Evolutionary conservation across 1,284 basidiomycete species (phyloP), one percentile per base, ranked within the genome.

Genomic region (Apiotrichum laibachii): DNA sequence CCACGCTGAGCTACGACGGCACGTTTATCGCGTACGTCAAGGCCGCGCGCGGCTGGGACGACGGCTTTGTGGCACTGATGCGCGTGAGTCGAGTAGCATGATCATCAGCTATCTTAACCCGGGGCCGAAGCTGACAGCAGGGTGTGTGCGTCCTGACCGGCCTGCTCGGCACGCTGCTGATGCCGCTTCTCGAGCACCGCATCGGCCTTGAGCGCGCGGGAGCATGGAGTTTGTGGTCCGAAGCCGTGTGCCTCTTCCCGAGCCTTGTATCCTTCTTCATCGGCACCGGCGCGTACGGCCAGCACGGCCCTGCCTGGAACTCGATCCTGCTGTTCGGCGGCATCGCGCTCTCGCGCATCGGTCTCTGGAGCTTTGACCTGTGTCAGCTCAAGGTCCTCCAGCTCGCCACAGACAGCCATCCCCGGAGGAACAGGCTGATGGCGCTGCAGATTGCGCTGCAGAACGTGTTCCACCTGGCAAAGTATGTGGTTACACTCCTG

Each of bases 361-460:
- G 76, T 33, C 67, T 83, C 12, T 83, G 80, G 80, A 72, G 75
- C 0, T 82, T 82, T 56, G 82, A 83, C 57, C 56, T 82, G 0
- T 71, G 73, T 34, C 70, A 78, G 66, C 67, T 79, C 31, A 79
- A 80, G 57, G 71, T 75, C 50, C 63, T 81, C 0, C 79, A 80
- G 63, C 61, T 73, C 12, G 71, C 73, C 5, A 71, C 80, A 0
- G 63, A 75, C 37, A 51, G 63, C 22, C 76, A 80, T 55, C 79
- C 80, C 2, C 63, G 69, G 1, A 66, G 74, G 16, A 80, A 80
- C 53, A 65, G 70, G 26, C 67, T 80, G 53, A 77, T 72, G 19
- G 76, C 77, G 0, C 67, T 78, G 1, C 80, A 81, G 53, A 76
- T 79, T 50, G 71, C 73, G 2, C 68, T 80, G 21, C 76, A 79